Conservation (phyloP, 1,284 basidiomycete species). For the Rhodotorula sp. region DNA sequence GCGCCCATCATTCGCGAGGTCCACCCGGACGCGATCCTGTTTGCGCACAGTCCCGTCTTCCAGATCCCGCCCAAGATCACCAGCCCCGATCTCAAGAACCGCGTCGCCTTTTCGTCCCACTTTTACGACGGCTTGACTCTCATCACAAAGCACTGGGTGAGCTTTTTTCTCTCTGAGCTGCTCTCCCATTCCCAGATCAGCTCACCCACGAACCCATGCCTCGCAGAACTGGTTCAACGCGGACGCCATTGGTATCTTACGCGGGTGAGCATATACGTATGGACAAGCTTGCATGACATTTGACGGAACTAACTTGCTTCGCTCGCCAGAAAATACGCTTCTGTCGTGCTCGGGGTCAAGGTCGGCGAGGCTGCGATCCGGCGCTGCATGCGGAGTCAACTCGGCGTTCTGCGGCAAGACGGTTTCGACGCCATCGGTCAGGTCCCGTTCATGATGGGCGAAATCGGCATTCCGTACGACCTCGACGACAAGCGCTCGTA, state of each 20-base stretch:
- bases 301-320: neutral
- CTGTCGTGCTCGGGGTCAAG: conserved; percentile 55
- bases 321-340: conserved; percentile 63
- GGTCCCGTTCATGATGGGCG: conserved; percentile 93
- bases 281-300: no score
- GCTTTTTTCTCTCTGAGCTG: neutral
- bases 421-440: conserved; percentile 56
- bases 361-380: conserved; percentile 81
- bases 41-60: conserved; percentile 91
- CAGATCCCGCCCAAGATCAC: conserved; percentile 52
- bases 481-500: conserved; percentile 66
- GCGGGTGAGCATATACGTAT: conserved; percentile 54
- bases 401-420: conserved; percentile 74
- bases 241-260: conserved; percentile 64
- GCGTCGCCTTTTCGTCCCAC: conserved; percentile 78
- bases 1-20: conserved; percentile 63
- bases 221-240: conserved; percentile 82
- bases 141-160: conserved; percentile 52
- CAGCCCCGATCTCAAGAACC: conserved; percentile 43
- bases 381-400: conserved; percentile 75
- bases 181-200: neutral
- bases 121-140: conserved; percentile 88
- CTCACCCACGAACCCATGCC: neutral
- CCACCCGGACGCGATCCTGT: conserved; percentile 83
- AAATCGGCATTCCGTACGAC: conserved; percentile 88